A percentile compares a stretch with the other conserved stretches of the same genome.
Evolutionary conservation across 768 basidiomycete genomes (phyloP).

Genomic region (Mycena maculata): DNA sequence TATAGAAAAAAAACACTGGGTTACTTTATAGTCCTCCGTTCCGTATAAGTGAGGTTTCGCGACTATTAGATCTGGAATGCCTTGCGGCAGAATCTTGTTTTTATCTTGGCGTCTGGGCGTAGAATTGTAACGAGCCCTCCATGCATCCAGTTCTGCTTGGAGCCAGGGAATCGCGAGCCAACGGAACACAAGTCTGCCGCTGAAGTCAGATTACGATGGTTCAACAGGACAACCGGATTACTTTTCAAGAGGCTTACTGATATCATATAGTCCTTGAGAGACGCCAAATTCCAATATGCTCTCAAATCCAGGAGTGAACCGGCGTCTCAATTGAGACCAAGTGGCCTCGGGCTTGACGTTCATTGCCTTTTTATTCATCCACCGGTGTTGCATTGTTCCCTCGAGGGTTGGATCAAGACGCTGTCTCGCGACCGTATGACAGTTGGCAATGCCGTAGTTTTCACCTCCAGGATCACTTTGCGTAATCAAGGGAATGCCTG

Average conservation of each 20-base stretch:
- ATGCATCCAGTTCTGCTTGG: conserved; percentile 51
- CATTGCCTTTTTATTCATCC: conserved; percentile 48
- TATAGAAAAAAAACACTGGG: background rate
- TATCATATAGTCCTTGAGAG: background rate
- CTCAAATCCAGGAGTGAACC: conserved; percentile 50
- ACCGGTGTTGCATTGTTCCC: conserved; percentile 55
- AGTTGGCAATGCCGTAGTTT: conserved; percentile 59
- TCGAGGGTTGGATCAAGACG: conserved; percentile 49
- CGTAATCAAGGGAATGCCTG: conserved; percentile 53
- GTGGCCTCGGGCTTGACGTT: conserved; percentile 55
- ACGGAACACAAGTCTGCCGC: conserved; percentile 49
- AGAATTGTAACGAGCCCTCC: conserved; percentile 35
- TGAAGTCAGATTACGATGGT: background rate
- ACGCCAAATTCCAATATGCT: background rate
- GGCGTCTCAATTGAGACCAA: conserved; percentile 50
- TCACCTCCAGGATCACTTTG: conserved; percentile 58
- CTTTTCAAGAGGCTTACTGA: conserved; percentile 39
- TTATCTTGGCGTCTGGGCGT: conserved; percentile 38
- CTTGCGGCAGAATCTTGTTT: conserved; percentile 54
- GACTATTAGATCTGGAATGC: conserved; percentile 49
- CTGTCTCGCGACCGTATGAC: conserved; percentile 54
- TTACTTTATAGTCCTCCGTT: conserved; percentile 50
- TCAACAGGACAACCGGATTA: conserved; percentile 6
- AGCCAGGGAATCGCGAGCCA: conserved; percentile 57
- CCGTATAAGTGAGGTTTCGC: conserved; percentile 42